Base-by-base conservation (phyloP, 257 asterid species). In the Solanum sejunctum region DNA sequence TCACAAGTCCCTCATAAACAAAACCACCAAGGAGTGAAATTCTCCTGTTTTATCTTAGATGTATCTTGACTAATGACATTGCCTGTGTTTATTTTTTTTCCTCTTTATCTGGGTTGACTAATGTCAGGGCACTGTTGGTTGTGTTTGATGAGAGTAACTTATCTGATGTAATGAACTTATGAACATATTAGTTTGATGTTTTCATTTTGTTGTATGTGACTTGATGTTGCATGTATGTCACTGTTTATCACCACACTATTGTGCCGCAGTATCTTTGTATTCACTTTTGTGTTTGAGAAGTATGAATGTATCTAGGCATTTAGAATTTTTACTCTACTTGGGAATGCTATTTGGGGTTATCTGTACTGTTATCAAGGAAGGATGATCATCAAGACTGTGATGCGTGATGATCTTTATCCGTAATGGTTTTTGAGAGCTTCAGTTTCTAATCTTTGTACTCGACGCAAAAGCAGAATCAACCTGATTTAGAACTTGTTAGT, bases 1-100 rank as follows among this genome's bases (percentile, higher is more conserved):
- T 80, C 99, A 96, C 94, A 96, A 96, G 57, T 96, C 99, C 87
- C 98, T 96, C 92, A 96, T 96, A 93, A 96, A 96, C 94, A 96
- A 96, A 89, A 93, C 98, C 92, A 87, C 98, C 88, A 96, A 96
- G 89, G 99, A 96, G 84, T 96, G 92, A 96, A n/a, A 12, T 57
- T 81, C 60, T 64, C 11, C 17, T 81, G 13, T 7, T 64, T 49
- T 21, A 26, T 28, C 49, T 51, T 75, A 72, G 36, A 47, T 77
- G 47, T 77, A 54, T 26, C 49, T 16, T 26, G 49, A 52, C 82
- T 77, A 23, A 23, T 49, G 60, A 75, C 63, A 75, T 23, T 28
- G 26, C 23, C 15, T 51, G 45, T 51, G 63, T 17, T 77, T 51
- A 26, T 51, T 63, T 77, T 52, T 51, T 41, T 51, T 52, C 82